Evolutionary conservation across 2,329 filamentous ascomycete genomes (phyloP), one percentile per base, ranked within the genome.

Genomic region (Emmonsiellopsis sp.): DNA sequence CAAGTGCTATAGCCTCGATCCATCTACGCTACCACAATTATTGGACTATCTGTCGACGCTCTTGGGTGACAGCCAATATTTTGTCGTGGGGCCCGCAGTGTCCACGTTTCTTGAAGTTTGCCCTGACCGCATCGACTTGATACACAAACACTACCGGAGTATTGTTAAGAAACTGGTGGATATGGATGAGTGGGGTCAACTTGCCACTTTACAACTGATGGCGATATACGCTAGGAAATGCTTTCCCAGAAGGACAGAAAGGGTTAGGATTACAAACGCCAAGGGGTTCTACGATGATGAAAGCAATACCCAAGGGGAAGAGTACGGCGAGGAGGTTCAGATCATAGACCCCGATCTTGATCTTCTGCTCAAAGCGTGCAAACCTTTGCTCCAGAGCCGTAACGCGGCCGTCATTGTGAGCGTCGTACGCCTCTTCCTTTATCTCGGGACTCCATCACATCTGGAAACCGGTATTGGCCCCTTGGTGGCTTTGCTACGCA

Each of bases 141-240:
- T 98, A 61, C 93, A 98, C 70, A 84, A 86, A 59, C 87, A 95
- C 66, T 98, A 97, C 71, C 83, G 89, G 50, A 78, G 81, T 37
- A 74, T 98, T 58, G 84, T 95, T 58, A 88, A 84, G 68, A 95
- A 96, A 75, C 74, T 97, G 51, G 89, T 96, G 26, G 93, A 98
- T 67, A 98, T 98, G 93, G 93, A 98, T 65, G 93, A 98, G 72
- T 98, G 93, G 93, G 87, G 90, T 42, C 93, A 98, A 71, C 70
- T 97, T 52, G 86, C 89, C 2, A 87, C 87, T 2, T 67, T 98
- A 61, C 81, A 84, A 40, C 75, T 98, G 59, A 85, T 97, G 82
- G 85, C 87, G 1, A 75, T 84, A 20, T 98, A 98, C 68, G 84
- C 88, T 1, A 82, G 93, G 52, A 87, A 82, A 65, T 96, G 89